A percentile compares a stretch with the other conserved stretches of the same genome.
Evolutionary conservation across 768 basidiomycete genomes (phyloP).

Genomic region (Agrocybe pediades): DNA sequence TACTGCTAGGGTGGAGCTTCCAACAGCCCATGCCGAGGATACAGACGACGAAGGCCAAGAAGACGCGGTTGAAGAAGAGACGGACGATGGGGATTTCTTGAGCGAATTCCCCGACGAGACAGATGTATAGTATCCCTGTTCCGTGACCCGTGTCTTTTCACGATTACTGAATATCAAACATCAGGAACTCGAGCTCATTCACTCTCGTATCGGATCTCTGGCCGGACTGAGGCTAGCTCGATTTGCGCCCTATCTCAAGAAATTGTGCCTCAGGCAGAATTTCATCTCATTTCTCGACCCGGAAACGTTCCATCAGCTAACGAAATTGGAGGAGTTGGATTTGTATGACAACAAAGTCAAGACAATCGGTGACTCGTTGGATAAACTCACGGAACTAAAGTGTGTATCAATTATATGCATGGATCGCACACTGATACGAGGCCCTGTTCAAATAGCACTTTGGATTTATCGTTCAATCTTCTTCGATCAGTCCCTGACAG

Average conservation of each 20-base stretch:
- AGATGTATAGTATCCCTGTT: constrained; percentile 53
- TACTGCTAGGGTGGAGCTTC: constrained; percentile 51
- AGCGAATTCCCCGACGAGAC: constrained; percentile 83
- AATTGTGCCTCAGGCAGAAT: constrained; percentile 87
- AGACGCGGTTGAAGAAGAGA: constrained; percentile 38
- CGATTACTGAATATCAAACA: neutral
- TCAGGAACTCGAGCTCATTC: constrained; percentile 87
- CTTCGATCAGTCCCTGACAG: constrained; percentile 69
- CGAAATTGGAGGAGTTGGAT: constrained; percentile 84
- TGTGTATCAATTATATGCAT: constrained; percentile 33
- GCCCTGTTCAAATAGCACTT: too few relatives aligned
- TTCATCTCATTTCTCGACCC: constrained; percentile 73
- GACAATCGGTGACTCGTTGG: constrained; percentile 64
- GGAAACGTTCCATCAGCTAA: constrained; percentile 65
- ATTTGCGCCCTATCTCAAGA: constrained; percentile 69
- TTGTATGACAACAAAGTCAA: constrained; percentile 96
- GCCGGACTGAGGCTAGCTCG: constrained; percentile 68
- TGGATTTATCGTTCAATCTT: constrained; percentile 97
- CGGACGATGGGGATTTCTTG: constrained; percentile 69
- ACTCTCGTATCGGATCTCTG: constrained; percentile 73
- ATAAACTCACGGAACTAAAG: constrained; percentile 56
- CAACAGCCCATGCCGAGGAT: constrained; percentile 37
- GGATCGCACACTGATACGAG: neutral
- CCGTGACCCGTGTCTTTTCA: neutral
- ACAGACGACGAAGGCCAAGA: constrained; percentile 46